Percentiles rank a stretch among this genome's conserved stretches.
Conservation (phyloP, 768 basidiomycete genomes). For the Coprinellus aureogranulatus region DNA sequence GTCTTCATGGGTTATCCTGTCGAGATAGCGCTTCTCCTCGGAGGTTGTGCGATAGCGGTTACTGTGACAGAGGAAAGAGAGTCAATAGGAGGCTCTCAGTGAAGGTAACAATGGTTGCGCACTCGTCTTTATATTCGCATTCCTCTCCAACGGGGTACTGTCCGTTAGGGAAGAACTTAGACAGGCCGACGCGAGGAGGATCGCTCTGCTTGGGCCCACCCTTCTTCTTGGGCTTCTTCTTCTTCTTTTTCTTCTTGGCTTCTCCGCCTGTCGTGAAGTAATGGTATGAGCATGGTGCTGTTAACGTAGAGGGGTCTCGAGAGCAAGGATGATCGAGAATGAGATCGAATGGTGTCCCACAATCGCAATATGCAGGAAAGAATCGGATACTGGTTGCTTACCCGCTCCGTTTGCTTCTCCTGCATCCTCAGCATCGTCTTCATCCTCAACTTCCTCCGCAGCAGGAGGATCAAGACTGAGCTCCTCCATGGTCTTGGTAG, state of each 20-base stretch:
- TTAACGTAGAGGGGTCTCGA: no score
- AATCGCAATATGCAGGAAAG: no score
- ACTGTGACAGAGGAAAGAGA: constrained; percentile 36
- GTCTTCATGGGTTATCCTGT: constrained; percentile 74
- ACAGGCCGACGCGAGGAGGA: constrained; percentile 85
- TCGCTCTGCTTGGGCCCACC: constrained; percentile 83
- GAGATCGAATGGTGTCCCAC: no score
- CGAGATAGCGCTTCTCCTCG: constrained; percentile 85
- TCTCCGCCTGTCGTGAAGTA: constrained; percentile 41
- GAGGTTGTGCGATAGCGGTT: constrained; percentile 87
- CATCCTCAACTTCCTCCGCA: constrained; percentile 21
- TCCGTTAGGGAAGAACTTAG: constrained; percentile 85
- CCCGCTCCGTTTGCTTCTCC: constrained; percentile 2
- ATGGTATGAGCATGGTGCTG: neutral
- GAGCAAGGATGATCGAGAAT: no score
- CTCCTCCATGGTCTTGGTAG: constrained; percentile 9
- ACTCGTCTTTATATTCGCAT: constrained; percentile 91
- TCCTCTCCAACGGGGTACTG: constrained; percentile 89
- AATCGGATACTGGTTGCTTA: no score
- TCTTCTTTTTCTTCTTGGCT: constrained; percentile 72
- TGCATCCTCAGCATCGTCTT: constrained; percentile 15
- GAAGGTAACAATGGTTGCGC: constrained; percentile 39
- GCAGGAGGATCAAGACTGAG: constrained; percentile 17
- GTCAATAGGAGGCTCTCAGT: constrained; percentile 3
- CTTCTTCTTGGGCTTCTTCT: constrained; percentile 88